Conservation (phyloP, 2,329 filamentous ascomycete species). For the Cytospora piceae region DNA sequence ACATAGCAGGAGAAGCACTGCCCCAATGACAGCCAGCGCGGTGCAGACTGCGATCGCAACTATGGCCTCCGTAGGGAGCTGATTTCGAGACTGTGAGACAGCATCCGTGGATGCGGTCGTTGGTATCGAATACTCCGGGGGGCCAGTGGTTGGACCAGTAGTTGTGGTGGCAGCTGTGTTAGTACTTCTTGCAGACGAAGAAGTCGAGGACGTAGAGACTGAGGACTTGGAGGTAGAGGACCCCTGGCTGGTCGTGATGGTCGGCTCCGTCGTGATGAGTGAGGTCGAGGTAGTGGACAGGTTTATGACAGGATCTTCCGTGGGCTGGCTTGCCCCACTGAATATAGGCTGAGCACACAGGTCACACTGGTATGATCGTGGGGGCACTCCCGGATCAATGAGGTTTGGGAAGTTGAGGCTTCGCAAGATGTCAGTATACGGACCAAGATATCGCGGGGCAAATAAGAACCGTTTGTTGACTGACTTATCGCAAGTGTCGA, state of each 20-base stretch:
- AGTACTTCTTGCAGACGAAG: conserved; percentile 14
- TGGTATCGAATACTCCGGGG: conserved; percentile 20
- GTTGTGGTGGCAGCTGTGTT: conserved; percentile 14
- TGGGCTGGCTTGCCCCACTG: background rate
- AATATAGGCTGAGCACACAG: conserved; percentile 23
- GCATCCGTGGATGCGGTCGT: conserved; percentile 31
- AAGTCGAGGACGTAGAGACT: background rate
- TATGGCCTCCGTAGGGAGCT: conserved; percentile 46
- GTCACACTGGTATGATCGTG: conserved; percentile 37
- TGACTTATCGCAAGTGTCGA: conserved; percentile 56
- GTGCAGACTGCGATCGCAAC: conserved; percentile 51
- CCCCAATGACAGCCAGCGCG: conserved; percentile 43
- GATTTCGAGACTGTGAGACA: conserved; percentile 32
- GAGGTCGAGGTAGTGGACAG: conserved; percentile 3
- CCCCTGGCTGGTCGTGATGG: background rate
- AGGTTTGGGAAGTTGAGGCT: conserved; percentile 40
- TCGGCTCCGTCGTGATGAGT: background rate
- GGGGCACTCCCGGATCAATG: conserved; percentile 44
- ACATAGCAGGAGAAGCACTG: conserved; percentile 44
- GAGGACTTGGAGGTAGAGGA: background rate
- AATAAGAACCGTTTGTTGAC: conserved; percentile 28
- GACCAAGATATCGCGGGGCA: background rate
- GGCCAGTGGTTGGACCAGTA: conserved; percentile 3
- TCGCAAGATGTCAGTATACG: conserved; percentile 6
- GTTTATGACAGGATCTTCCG: conserved; percentile 6